Conservation (phyloP, 768 basidiomycete species). For the Auricularia sp. region DNA sequence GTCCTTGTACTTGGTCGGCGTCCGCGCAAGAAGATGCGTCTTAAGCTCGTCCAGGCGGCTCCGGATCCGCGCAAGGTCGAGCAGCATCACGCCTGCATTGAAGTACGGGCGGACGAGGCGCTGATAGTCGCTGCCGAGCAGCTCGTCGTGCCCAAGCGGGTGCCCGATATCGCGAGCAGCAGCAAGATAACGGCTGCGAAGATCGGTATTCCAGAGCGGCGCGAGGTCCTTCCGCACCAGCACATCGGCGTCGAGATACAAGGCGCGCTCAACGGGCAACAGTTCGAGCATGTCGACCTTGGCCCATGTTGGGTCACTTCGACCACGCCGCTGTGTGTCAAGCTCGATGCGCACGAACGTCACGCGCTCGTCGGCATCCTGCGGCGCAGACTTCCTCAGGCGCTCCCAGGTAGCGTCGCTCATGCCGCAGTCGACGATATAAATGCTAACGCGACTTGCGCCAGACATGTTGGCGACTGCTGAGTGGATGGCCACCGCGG, state of each 20-base stretch:
- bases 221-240: slow-evolving; percentile 32
- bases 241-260: slow-evolving; percentile 46
- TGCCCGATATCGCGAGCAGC: slow-evolving; percentile 40
- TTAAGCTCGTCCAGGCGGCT: slow-evolving; percentile 17
- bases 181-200: slow-evolving; percentile 31
- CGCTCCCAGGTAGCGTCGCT: slow-evolving; percentile 23
- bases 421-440: slow-evolving; percentile 40
- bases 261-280: slow-evolving; percentile 39
- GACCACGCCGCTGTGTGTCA: slow-evolving; percentile 20
- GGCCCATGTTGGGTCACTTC: slow-evolving; percentile 32
- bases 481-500: slow-evolving; percentile 38
- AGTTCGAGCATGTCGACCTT: slow-evolving; percentile 37
- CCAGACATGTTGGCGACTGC: slow-evolving; percentile 21
- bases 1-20: slow-evolving; percentile 25
- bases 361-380: slow-evolving; percentile 12
- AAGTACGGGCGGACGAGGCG: slow-evolving; percentile 28
- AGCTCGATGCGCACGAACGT: slow-evolving; percentile 36
- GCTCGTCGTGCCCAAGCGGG: slow-evolving; percentile 34
- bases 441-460: slow-evolving; percentile 32
- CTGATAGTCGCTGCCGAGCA: slow-evolving; percentile 11
- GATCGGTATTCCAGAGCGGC: slow-evolving; percentile 36
- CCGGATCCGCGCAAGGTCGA: slow-evolving; percentile 36
- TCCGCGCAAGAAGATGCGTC: slow-evolving; percentile 6
- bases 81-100: slow-evolving; percentile 45
- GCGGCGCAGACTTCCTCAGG: slow-evolving; percentile 21